Base-by-base conservation (phyloP, 1,284 basidiomycete genomes). In the Papiliotrema terrestris region DNA sequence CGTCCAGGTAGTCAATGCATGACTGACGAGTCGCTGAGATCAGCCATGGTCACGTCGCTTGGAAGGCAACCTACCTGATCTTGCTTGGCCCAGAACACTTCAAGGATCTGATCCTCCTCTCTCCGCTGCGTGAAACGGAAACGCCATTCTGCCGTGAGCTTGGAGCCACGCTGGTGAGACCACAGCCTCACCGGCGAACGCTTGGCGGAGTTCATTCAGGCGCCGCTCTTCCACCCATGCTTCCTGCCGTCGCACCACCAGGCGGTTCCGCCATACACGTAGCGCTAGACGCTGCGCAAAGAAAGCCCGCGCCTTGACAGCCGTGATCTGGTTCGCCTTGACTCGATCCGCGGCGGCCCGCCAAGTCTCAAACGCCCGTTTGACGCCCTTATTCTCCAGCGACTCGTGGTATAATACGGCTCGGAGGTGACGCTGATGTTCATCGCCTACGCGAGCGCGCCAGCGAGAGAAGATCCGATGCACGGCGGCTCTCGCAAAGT, bases 261-360 rank as follows among this genome's bases (percentile, higher is more conserved):
- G 41, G 11, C 57, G 56, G 1, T 23, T 26, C 22, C 58, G 59
- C 74, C 71, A 74, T 11, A 53, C 60, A 47, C 52, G 55, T 48
- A 69, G 63, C 19, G 60, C 62, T 25, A 53, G 54, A 6, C 68
- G 61, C 20, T 63, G 57, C 1, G 59, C 43, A 53, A 74, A 74
- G 67, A 72, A 75, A 1, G 61, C 68, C 8, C 58, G 54, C 14
- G 71, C 71, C 46, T 69, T 72, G 47, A 67, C 64, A 2, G 73
- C 73, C 0, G 57, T 59, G 4, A 51, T 46, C 2, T 32, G 26
- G 20, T 74, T 62, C 15, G 43, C 55, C 20, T 47, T 29, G n/a
- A 62, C 52, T 41, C 54, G 61, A 6, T 37, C 46, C 6, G 53
- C 26, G 1, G 67, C 63, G 5, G 37, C 20, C 0, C 49, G 45